Conservation (phyloP, 345 rosid genomes). For the Erysimum cheiranthoides region DNA sequence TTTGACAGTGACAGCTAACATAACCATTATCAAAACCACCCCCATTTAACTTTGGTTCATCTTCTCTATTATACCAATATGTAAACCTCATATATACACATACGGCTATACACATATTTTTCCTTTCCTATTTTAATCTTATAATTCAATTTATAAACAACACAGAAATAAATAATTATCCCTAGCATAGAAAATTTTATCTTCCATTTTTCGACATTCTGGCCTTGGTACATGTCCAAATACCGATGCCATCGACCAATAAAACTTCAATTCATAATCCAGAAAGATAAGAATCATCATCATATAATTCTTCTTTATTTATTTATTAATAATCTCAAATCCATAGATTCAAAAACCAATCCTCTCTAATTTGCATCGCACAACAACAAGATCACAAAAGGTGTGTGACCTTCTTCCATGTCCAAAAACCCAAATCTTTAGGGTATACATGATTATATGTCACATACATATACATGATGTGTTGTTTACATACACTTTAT, state of each 20-base stretch:
- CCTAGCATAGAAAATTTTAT: conserved; percentile 15
- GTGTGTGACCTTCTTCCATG: conserved; percentile 38
- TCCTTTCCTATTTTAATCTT: conserved; percentile 3
- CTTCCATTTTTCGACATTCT: conserved; percentile 34
- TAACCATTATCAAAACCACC: conserved; percentile 15
- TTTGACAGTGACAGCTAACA: conserved; percentile 10
- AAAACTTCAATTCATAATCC: conserved; percentile 28
- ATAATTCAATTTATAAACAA: conserved; percentile 26
- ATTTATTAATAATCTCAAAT: conserved; percentile 3
- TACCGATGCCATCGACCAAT: conserved; percentile 43
- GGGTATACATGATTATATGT: conserved; percentile 28
- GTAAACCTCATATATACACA: neutral
- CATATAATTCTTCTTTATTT: neutral
- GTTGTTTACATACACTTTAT: conserved; percentile 19
- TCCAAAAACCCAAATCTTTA: conserved; percentile 39
- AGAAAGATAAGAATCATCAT: conserved; percentile 17
- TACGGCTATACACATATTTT: neutral
- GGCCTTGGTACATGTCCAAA: conserved; percentile 49
- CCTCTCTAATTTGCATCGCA: conserved; percentile 30
- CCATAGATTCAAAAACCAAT: conserved; percentile 29
- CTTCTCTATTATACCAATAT: conserved; percentile 18
- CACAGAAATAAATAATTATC: conserved; percentile 33
- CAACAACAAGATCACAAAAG: conserved; percentile 35
- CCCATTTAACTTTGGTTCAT: too few relatives aligned
- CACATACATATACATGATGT: conserved; percentile 39